A percentile compares a stretch with the other conserved stretches of the same genome.
These are phyloP conservation scores for Senna tora DNA, from an alignment of 306 rosid genomes.

Conservation along the genomic window DNA sequence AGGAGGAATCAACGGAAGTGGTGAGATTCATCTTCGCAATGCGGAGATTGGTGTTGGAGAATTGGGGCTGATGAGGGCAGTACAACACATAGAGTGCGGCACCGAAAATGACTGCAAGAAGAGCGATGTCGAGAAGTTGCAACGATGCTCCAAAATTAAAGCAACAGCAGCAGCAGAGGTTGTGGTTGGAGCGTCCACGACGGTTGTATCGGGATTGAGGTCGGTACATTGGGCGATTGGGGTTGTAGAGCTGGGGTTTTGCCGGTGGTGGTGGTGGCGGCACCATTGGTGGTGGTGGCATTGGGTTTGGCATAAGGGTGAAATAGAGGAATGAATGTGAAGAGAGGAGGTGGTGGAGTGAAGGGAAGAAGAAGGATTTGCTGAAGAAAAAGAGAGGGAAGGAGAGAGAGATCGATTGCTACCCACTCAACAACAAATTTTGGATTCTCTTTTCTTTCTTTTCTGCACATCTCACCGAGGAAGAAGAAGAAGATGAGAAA, in stretches of 20 bases:
- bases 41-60: too few species aligned
- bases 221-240: conserved; percentile 73
- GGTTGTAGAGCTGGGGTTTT: conserved; percentile 60
- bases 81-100: conserved; percentile 78
- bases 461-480: too few species aligned
- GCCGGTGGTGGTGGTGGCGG: conserved; percentile 13
- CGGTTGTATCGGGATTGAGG: too few species aligned
- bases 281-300: conserved; percentile 35
- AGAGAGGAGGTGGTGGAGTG: conserved; percentile 10
- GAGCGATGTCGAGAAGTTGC: conserved; percentile 49
- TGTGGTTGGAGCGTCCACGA: conserved; percentile 63
- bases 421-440: conserved; percentile 46
- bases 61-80: too few species aligned
- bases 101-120: conserved; percentile 71
- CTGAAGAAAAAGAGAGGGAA: conserved; percentile 27
- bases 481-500: too few species aligned
- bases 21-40: conserved; percentile 76
- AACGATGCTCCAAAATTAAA: conserved; percentile 89
- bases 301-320: conserved; percentile 26
- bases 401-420: conserved; percentile 33
- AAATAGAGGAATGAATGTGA: not conserved
- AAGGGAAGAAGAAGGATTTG: conserved; percentile 45
- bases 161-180: conserved; percentile 86
- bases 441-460: too few species aligned
- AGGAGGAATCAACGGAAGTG: conserved; percentile 66